Base-by-base conservation (phyloP, 768 basidiomycete genomes). In the Leccinum sublutescens region DNA sequence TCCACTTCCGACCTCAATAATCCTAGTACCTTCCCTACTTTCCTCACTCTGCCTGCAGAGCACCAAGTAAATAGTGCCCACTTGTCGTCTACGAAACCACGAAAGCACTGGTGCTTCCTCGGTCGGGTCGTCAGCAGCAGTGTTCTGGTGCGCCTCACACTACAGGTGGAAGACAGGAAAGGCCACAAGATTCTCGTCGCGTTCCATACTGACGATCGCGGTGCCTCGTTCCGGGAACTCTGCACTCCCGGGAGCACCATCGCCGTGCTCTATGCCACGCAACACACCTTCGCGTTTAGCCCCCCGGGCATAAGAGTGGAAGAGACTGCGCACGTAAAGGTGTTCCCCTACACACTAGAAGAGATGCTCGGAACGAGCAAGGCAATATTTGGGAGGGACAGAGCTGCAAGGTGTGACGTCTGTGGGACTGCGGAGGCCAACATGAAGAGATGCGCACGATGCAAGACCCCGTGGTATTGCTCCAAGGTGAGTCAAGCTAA, bases 171-270 rank as follows among this genome's bases (percentile, higher is more conserved):
- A 50, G 71, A 72, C 60, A 71, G 40, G 52, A 61, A 60, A 14
- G 71, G 71, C 10, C 58, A 69, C 9, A 47, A 49, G 51, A 52
- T 71, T 11, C 58, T 64, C 31, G 69, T 71, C 21, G 69, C 69
- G 12, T 72, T 72, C 63, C 69, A 72, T n/a, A 72, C 71, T 5
- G 66, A 72, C 27, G 71, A 72, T 50, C 71, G 71, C 49, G 71
- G 71, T 17, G 56, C 62, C 23, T 61, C 62, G 38, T 65, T 73
- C 48, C 63, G 58, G 51, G 15, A 50, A 17, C 54, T 54, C 19
- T 72, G 71, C 29, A 63, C 49, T 19, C 66, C 68, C 1, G 71
- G 69, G n/a, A 71, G 56, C 33, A 73, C 71, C 40, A 66, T 72
- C 53, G 71, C 71, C 2, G 71, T 72, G 53, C 68, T 72, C 31